These are phyloP conservation scores for Periconia sp. DNA, from an alignment of 2,329 filamentous ascomycete species.

Conservation along the genomic window DNA sequence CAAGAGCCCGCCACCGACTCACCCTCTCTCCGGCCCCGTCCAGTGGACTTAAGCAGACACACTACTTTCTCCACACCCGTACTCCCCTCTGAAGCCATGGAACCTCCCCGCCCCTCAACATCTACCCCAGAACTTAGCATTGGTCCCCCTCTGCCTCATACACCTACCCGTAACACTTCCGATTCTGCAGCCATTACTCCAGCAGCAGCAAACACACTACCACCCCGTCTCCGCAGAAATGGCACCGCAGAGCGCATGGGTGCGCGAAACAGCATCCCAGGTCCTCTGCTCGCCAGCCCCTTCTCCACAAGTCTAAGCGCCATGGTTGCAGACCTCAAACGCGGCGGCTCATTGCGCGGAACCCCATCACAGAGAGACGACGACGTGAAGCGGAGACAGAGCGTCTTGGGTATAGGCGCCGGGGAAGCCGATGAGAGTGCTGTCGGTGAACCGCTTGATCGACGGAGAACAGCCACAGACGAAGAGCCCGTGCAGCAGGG, in stretches of 20 bases:
- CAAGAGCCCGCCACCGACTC: constrained; percentile 8
- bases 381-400: constrained; percentile 19
- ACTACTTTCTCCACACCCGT: constrained; percentile 34
- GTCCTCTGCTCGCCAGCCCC: constrained; percentile 65
- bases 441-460: constrained; percentile 28
- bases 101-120: constrained; percentile 14
- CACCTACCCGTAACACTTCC: constrained; percentile 20
- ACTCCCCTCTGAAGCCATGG: constrained; percentile 34
- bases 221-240: constrained; percentile 34
- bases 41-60: constrained; percentile 23
- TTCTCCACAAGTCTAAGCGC: constrained; percentile 66
- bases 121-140: constrained; percentile 23
- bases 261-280: constrained; percentile 57
- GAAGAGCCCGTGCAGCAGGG: constrained; percentile 7
- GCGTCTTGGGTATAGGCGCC: constrained; percentile 27
- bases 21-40: constrained; percentile 8
- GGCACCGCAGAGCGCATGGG: constrained; percentile 46
- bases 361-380: constrained; percentile 4
- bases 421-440: constrained; percentile 10
- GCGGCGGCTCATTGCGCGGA: constrained; percentile 51
- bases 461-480: constrained; percentile 24
- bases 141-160: constrained; percentile 18
- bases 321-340: constrained; percentile 68
- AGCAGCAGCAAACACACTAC: constrained; percentile 23
- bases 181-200: constrained; percentile 25